Percentiles rank a stretch among this genome's conserved stretches.
These are phyloP conservation scores for Hypoxylon sp. DNA, from an alignment of 2,329 filamentous ascomycete species.

Conservation along the genomic window DNA sequence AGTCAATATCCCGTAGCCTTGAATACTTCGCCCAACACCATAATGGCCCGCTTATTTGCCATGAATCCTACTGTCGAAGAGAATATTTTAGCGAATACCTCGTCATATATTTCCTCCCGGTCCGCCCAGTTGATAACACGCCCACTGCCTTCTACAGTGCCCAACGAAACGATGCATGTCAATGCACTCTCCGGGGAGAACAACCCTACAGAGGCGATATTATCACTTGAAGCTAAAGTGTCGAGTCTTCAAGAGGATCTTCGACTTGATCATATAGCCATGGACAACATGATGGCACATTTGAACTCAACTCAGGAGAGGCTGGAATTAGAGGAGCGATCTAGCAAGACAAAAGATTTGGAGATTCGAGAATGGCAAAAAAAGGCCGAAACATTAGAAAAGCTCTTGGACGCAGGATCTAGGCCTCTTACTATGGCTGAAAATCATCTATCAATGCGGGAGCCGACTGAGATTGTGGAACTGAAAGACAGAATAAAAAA, in stretches of 20 bases:
- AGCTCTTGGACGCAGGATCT: not conserved
- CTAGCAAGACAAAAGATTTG: constrained; percentile 1
- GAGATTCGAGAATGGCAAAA: not conserved
- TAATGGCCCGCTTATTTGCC: not conserved
- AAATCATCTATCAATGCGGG: not conserved
- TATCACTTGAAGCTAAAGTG: not conserved
- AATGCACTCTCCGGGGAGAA: not conserved
- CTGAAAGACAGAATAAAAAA: not conserved
- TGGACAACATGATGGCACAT: not conserved
- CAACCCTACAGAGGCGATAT: not conserved
- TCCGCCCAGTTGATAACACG: not conserved
- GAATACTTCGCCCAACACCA: not conserved
- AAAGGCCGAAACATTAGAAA: not conserved
- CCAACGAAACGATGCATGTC: not conserved
- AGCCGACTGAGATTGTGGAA: not conserved
- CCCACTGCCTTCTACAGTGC: not conserved
- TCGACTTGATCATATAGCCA: not conserved
- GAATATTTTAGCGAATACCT: not conserved
- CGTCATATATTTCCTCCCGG: not conserved
- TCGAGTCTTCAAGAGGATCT: not conserved
- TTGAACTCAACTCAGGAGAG: not conserved
- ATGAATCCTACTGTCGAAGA: constrained; percentile 1
- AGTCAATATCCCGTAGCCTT: not conserved
- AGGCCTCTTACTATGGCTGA: not conserved
- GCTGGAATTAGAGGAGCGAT: constrained; percentile 1